Percentiles rank a stretch among this genome's conserved stretches.
Conservation (phyloP, 176 grass and related monocot species). For the Carex scoparia region DNA sequence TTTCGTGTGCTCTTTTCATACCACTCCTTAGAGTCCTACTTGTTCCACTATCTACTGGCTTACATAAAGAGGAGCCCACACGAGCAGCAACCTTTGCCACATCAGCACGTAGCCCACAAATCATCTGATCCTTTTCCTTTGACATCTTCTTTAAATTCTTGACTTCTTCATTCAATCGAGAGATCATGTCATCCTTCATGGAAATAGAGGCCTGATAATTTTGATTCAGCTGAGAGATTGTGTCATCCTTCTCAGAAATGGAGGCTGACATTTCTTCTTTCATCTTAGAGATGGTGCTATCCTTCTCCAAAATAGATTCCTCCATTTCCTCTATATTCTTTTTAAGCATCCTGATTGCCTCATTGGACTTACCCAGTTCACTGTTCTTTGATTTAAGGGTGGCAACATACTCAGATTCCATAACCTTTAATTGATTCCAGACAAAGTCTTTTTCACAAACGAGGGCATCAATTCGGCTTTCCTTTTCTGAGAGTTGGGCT, state of each 20-base stretch:
- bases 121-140: slow-evolving; percentile 26
- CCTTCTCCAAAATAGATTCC: not conserved
- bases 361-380: slow-evolving; percentile 16
- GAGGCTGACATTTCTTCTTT: not conserved
- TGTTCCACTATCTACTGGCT: slow-evolving; percentile 2
- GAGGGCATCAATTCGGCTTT: slow-evolving; percentile 9
- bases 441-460: slow-evolving; percentile 23
- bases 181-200: slow-evolving; percentile 10
- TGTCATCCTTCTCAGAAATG: not conserved
- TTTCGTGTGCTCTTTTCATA: not conserved
- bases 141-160: slow-evolving; percentile 2
- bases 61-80: not conserved
- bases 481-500: not conserved
- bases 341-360: not conserved
- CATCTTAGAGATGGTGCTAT: not conserved
- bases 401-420: slow-evolving; percentile 5
- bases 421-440: slow-evolving; percentile 27
- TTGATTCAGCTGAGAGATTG: not conserved
- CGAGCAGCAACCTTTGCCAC: not conserved
- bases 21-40: not conserved
- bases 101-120: not conserved
- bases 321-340: slow-evolving; percentile 1
- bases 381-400: slow-evolving; percentile 15
- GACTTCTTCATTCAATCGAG: slow-evolving; percentile 10
- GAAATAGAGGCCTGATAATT: not conserved